phyloP scores from a whole-genome alignment of 768 basidiomycete species.

The Phaeotremella skinneri region DNA sequence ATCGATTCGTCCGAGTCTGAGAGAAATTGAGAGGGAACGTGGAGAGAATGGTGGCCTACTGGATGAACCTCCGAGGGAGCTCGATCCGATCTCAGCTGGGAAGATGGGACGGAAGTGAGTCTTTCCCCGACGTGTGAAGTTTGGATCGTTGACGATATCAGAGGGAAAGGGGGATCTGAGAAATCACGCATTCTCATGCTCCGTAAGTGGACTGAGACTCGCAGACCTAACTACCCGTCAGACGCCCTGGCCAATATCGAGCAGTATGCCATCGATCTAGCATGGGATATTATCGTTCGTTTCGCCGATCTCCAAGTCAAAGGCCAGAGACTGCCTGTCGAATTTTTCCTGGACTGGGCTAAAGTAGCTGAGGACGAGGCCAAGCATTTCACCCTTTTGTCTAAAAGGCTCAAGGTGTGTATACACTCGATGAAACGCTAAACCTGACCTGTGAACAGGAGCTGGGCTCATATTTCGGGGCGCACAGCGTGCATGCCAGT shows the following conservation, averaged over 20 bases:
- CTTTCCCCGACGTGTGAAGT: background rate
- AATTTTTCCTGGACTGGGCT: constrained; percentile 77
- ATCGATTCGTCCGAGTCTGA: constrained; percentile 59
- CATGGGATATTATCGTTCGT: constrained; percentile 82
- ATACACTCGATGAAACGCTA: constrained; percentile 50
- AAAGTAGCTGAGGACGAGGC: constrained; percentile 79
- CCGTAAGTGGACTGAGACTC: constrained; percentile 45
- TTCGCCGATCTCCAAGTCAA: constrained; percentile 58
- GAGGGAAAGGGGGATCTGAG: constrained; percentile 55
- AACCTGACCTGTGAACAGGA: constrained; percentile 13
- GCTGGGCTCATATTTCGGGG: constrained; percentile 66
- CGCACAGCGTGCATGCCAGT: constrained; percentile 63
- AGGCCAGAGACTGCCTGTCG: constrained; percentile 62
- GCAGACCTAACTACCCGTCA: constrained; percentile 1
- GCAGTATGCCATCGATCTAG: constrained; percentile 84
- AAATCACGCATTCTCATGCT: constrained; percentile 71
- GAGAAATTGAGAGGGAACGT: constrained; percentile 51
- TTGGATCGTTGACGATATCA: background rate
- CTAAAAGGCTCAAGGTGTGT: constrained; percentile 61
- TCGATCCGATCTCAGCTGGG: constrained; percentile 59
- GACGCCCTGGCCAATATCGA: constrained; percentile 79
- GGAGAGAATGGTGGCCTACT: constrained; percentile 24
- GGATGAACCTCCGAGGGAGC: constrained; percentile 65
- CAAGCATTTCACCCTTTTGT: constrained; percentile 71
- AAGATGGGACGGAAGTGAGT: constrained; percentile 57